These are phyloP conservation scores for Eimeria praecox DNA, from an alignment of 169 alveolate species.

Conservation along the genomic window DNA sequence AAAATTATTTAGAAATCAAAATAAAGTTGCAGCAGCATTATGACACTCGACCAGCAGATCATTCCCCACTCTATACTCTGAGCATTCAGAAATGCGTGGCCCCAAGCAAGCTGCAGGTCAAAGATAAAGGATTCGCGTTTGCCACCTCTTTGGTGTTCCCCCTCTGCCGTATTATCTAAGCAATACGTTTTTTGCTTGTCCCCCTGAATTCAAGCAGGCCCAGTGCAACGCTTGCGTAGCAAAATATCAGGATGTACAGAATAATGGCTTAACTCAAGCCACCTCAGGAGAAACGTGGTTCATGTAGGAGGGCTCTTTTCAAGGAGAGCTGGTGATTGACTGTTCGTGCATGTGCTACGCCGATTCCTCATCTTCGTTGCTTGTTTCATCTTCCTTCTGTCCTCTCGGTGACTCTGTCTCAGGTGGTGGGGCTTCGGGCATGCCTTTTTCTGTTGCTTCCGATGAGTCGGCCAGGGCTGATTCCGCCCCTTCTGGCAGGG, in stretches of 20 bases:
- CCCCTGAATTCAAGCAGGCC: background rate
- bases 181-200: background rate
- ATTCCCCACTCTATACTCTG: background rate
- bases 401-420: constrained; percentile 1
- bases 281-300: background rate
- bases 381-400: background rate
- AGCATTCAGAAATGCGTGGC: background rate
- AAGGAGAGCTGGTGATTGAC: background rate
- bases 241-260: background rate
- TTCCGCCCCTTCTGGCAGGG: too few relatives aligned
- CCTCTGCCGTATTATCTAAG: background rate
- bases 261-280: constrained; percentile 41
- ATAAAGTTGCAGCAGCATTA: background rate
- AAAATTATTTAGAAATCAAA: background rate
- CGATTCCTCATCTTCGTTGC: background rate
- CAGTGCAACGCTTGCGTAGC: background rate
- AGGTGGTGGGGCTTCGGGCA: background rate
- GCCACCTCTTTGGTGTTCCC: background rate
- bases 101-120: background rate
- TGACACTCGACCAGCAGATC: background rate
- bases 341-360: background rate
- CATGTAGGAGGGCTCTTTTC: background rate
- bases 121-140: background rate
- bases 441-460: background rate
- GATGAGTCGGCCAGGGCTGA: too few relatives aligned